Conservation (phyloP, 2,329 filamentous ascomycete genomes). For the Alternaria sp. region DNA sequence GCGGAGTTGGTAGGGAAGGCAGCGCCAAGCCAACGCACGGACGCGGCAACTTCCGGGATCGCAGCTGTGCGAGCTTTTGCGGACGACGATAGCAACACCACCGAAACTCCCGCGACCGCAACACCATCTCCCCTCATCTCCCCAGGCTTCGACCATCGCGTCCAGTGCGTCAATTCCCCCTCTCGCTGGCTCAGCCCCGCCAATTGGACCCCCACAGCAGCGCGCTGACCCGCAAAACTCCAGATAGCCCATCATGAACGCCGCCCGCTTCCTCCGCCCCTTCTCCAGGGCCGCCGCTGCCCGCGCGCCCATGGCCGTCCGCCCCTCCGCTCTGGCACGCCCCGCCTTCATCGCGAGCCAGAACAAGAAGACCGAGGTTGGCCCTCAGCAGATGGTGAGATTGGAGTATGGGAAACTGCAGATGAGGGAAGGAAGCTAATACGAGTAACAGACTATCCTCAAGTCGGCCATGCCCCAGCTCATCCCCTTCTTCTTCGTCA, state of each 20-base stretch:
- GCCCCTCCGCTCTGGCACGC: slow-evolving; percentile 44
- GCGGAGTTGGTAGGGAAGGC: background rate
- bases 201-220: slow-evolving; percentile 37
- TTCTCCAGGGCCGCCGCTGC: slow-evolving; percentile 48
- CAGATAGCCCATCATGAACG: slow-evolving; percentile 50
- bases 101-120: slow-evolving; percentile 33
- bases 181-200: slow-evolving; percentile 14
- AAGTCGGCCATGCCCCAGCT: slow-evolving; percentile 54
- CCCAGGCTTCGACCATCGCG: slow-evolving; percentile 33
- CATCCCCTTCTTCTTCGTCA: slow-evolving; percentile 55
- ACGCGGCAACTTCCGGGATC: slow-evolving; percentile 28
- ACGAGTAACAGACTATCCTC: slow-evolving; percentile 42
- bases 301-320: slow-evolving; percentile 46
- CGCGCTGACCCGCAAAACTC: slow-evolving; percentile 38
- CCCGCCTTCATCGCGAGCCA: slow-evolving; percentile 45
- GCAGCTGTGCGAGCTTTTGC: slow-evolving; percentile 40
- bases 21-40: slow-evolving; percentile 27
- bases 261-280: slow-evolving; percentile 51
- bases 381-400: slow-evolving; percentile 44
- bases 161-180: slow-evolving; percentile 40
- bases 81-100: slow-evolving; percentile 31
- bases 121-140: slow-evolving; percentile 46
- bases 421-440: slow-evolving; percentile 24
- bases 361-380: slow-evolving; percentile 44
- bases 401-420: too few relatives aligned